Percentiles rank a stretch among this genome's conserved stretches.
These are phyloP conservation scores for Evernia prunastri DNA, from an alignment of 495 filamentous ascomycete genomes.

Conservation along the genomic window DNA sequence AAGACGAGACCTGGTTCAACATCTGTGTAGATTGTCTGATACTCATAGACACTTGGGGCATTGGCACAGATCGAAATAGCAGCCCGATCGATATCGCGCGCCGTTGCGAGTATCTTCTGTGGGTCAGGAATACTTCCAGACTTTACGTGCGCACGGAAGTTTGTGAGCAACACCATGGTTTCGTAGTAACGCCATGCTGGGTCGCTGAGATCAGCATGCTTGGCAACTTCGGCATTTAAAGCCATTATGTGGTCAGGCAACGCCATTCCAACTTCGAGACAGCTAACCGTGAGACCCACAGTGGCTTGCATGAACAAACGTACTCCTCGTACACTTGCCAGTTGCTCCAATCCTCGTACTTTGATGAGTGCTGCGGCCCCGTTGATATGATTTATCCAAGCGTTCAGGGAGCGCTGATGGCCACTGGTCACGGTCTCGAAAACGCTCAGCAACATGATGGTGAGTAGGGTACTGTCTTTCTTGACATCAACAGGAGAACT, in stretches of 20 bases:
- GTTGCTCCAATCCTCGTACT: conserved; percentile 50
- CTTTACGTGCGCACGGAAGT: not conserved
- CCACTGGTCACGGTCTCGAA: conserved; percentile 48
- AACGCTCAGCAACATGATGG: conserved; percentile 51
- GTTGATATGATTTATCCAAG: conserved; percentile 54
- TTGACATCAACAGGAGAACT: conserved; percentile 46
- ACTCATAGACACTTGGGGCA: not conserved
- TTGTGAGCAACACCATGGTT: not conserved
- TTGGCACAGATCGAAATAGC: not conserved
- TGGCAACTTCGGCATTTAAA: not conserved
- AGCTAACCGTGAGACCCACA: not conserved
- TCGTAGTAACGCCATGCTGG: not conserved
- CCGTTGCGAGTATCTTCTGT: not conserved
- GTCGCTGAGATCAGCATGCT: not conserved
- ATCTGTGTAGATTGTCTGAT: not conserved
- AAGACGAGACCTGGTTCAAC: not conserved
- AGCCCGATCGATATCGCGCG: not conserved
- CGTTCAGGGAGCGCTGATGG: conserved; percentile 39
- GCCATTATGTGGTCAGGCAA: not conserved
- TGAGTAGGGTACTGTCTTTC: conserved; percentile 55
- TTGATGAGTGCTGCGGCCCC: conserved; percentile 53
- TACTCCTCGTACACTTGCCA: conserved; percentile 23
- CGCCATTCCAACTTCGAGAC: not conserved
- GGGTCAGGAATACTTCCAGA: not conserved
- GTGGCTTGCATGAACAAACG: not conserved